Evolutionary conservation across 306 rosid genomes (phyloP).

Genomic region (Dalbergia cochinchinensis): DNA sequence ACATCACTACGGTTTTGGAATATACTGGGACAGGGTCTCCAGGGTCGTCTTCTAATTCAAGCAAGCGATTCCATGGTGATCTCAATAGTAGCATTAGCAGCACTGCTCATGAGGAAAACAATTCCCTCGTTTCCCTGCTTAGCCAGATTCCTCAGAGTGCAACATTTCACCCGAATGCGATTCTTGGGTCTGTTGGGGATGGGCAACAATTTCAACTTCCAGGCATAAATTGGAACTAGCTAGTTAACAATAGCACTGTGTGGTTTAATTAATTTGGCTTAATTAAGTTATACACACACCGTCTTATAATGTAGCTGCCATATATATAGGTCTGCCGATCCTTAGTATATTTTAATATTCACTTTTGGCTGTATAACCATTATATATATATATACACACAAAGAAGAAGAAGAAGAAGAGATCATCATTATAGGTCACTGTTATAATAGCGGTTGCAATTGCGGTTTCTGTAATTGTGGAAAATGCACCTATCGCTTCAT

Average conservation of each 20-base stretch:
- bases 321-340: slow-evolving; percentile 14
- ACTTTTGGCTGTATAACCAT: no score
- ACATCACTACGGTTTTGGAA: slow-evolving; percentile 61
- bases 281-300: slow-evolving; percentile 1
- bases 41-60: slow-evolving; percentile 51
- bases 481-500: no score
- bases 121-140: slow-evolving; percentile 72
- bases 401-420: not conserved
- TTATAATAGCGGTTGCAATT: no score
- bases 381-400: no score
- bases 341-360: slow-evolving; percentile 11
- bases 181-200: slow-evolving; percentile 63
- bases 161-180: slow-evolving; percentile 53
- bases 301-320: not conserved
- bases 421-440: not conserved
- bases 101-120: slow-evolving; percentile 52
- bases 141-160: slow-evolving; percentile 70
- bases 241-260: no score
- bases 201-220: slow-evolving; percentile 83
- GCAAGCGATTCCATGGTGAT: slow-evolving; percentile 77
- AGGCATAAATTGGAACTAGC: slow-evolving; percentile 67
- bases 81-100: slow-evolving; percentile 52
- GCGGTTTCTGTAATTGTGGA: no score
- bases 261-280: not conserved
- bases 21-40: slow-evolving; percentile 52